These are phyloP conservation scores for Vitis rotundifolia DNA, from an alignment of 164 flowering plant species.

Conservation along the genomic window DNA sequence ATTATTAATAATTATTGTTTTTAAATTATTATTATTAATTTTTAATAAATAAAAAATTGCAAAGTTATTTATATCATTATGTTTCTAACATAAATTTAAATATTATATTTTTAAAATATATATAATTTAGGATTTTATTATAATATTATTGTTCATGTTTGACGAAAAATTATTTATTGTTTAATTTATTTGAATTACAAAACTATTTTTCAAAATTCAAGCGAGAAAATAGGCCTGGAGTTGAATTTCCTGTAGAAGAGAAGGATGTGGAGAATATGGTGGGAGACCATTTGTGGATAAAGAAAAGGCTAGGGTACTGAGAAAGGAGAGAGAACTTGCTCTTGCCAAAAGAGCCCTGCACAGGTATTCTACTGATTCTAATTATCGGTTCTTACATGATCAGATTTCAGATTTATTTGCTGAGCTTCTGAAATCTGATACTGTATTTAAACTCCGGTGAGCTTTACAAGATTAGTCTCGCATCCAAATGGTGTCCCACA, in stretches of 20 bases:
- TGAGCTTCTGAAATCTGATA: slow-evolving; percentile 24
- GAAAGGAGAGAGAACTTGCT: slow-evolving; percentile 15
- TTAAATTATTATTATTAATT: too few relatives aligned
- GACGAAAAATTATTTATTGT: too few relatives aligned
- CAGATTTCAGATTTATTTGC: slow-evolving; percentile 29
- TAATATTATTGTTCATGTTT: too few relatives aligned
- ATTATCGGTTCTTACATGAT: slow-evolving; percentile 33
- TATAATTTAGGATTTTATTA: too few relatives aligned
- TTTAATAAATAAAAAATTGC: too few relatives aligned
- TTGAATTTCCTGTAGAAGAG: not conserved
- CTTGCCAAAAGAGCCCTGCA: slow-evolving; percentile 25
- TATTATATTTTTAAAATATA: too few relatives aligned
- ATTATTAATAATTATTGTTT: too few relatives aligned
- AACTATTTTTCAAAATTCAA: not conserved
- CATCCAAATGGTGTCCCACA: slow-evolving; percentile 37
- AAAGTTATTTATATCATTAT: too few relatives aligned
- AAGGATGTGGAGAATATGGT: not conserved
- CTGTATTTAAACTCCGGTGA: slow-evolving; percentile 12
- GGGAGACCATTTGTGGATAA: slow-evolving; percentile 5
- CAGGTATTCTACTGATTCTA: slow-evolving; percentile 20
- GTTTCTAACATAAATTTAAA: too few relatives aligned
- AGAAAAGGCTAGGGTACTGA: slow-evolving; percentile 10
- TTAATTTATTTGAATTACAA: too few relatives aligned
- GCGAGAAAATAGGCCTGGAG: not conserved
- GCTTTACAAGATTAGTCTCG: slow-evolving; percentile 27